These are phyloP conservation scores for Yamadazyma spencermartinsiae DNA, from an alignment of 1,139 yeast genomes.

Conservation along the genomic window DNA sequence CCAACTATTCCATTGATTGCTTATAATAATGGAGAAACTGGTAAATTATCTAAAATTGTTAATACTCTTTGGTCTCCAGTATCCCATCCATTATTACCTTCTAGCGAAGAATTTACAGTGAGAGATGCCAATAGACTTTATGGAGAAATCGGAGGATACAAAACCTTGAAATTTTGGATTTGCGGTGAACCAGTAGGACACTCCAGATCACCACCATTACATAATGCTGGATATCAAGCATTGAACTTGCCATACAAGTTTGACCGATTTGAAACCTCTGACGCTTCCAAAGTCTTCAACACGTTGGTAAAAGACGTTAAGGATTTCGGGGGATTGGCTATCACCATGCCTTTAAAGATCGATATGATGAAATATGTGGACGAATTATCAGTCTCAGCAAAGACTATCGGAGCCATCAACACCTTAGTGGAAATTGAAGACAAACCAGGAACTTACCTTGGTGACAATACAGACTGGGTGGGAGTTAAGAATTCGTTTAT, in stretches of 20 bases:
- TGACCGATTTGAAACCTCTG: slow-evolving; percentile 64
- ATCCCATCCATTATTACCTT: slow-evolving; percentile 64
- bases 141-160: slow-evolving; percentile 62
- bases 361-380: slow-evolving; percentile 69
- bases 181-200: slow-evolving; percentile 83
- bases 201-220: slow-evolving; percentile 86
- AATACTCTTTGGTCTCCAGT: slow-evolving; percentile 82
- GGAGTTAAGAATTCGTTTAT: slow-evolving; percentile 76
- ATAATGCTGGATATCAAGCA: slow-evolving; percentile 69
- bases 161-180: slow-evolving; percentile 63
- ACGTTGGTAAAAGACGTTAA: slow-evolving; percentile 46
- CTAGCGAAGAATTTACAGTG: slow-evolving; percentile 57
- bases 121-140: slow-evolving; percentile 60
- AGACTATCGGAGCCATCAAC: slow-evolving; percentile 87
- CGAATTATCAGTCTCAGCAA: slow-evolving; percentile 71
- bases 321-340: slow-evolving; percentile 83
- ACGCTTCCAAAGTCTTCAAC: slow-evolving; percentile 52
- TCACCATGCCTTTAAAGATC: slow-evolving; percentile 86
- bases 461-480: slow-evolving; percentile 95
- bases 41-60: slow-evolving; percentile 77
- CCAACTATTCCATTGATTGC: slow-evolving; percentile 70
- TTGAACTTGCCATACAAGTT: slow-evolving; percentile 81
- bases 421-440: slow-evolving; percentile 64
- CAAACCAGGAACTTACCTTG: slow-evolving; percentile 54
- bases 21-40: slow-evolving; percentile 75